Evolutionary conservation across 228 moss, liverwort and hornwort species (phyloP), one percentile per base, ranked within the genome.

Genomic region (Sphagnum magellanicum): DNA sequence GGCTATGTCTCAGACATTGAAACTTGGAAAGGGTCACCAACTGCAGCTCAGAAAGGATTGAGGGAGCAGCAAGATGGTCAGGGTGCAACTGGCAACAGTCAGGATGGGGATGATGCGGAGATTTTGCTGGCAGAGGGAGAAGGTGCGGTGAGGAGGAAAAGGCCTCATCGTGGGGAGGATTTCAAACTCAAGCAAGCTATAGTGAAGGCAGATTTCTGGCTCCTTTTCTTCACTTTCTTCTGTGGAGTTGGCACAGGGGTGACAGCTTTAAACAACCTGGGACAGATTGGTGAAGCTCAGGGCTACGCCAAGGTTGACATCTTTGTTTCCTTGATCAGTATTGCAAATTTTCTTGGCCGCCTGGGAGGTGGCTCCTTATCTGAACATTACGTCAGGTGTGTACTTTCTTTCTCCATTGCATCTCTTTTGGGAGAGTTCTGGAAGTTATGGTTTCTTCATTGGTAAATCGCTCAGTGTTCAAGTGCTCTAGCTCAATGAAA

Each of bases 211-310:
- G 85, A 88, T 64, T 88, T 84, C 63, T 88, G 88, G 88, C 70
- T 88, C 61, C 59, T 88, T n/a, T 88, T 81, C 50, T 55, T 85
- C 51, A 85, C 85, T 5, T 84, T 82, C 55, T 85, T 85, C 67
- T 88, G 84, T 71, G 88, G 88, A 4, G 85, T 83, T 6, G 88
- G 88, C 6, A 85, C 85, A 0, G 85, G 85, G 0, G 82, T 88
- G 14, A 88, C 88, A 0, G 88, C 73, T 5, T 79, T 85, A 12
- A 88, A 88, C 74, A 88, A 88, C 51, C 6, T 88, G 7, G 88
- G 88, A 3, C 88, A 88, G 78, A 88, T 88, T 46, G 88, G 85
- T 6, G 88, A 88, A 70, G 88, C 88, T 4, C 88, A 85, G 53
- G 88, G 88, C 0, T 88, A 78, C 16, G 14, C 74, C 51, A 78